Conservation (phyloP, 2,329 filamentous ascomycete species). For the Epicoccum sorghinum region DNA sequence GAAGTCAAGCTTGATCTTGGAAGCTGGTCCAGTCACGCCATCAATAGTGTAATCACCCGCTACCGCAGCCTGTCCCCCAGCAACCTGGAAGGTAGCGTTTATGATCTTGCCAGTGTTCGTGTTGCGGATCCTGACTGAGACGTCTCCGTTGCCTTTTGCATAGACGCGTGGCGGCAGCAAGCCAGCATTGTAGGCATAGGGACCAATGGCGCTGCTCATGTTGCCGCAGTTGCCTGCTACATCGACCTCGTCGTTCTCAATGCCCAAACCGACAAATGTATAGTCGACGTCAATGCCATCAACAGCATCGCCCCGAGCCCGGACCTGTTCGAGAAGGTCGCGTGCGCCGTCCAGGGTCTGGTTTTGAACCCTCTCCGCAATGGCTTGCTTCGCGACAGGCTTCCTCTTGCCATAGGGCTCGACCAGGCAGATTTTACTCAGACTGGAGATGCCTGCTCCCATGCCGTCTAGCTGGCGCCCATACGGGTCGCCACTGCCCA, state of each 20-base stretch:
- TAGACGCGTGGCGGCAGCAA: constrained; percentile 50
- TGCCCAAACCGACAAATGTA: constrained; percentile 73
- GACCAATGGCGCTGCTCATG: constrained; percentile 73
- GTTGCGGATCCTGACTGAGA: constrained; percentile 68
- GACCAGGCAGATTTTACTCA: constrained; percentile 74
- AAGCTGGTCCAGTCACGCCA: constrained; percentile 65
- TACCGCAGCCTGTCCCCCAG: constrained; percentile 55
- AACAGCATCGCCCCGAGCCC: constrained; percentile 7
- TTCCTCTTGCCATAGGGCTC: constrained; percentile 39
- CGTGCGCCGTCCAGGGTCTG: constrained; percentile 13
- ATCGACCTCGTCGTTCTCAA: constrained; percentile 66
- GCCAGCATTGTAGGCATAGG: constrained; percentile 65
- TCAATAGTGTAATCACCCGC: constrained; percentile 66
- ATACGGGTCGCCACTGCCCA: constrained; percentile 70
- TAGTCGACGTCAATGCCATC: constrained; percentile 64
- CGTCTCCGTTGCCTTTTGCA: constrained; percentile 37
- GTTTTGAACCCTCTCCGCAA: constrained; percentile 7
- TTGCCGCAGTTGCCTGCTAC: constrained; percentile 78
- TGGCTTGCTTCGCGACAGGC: constrained; percentile 12
- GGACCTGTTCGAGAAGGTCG: not conserved
- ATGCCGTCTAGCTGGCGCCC: constrained; percentile 75
- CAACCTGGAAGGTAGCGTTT: constrained; percentile 61
- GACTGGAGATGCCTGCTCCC: constrained; percentile 70
- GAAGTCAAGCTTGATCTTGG: constrained; percentile 66
- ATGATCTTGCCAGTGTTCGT: constrained; percentile 74